Evolutionary conservation across 352 stramenopile species (phyloP).

Genomic region (Phytophthora capsici): DNA sequence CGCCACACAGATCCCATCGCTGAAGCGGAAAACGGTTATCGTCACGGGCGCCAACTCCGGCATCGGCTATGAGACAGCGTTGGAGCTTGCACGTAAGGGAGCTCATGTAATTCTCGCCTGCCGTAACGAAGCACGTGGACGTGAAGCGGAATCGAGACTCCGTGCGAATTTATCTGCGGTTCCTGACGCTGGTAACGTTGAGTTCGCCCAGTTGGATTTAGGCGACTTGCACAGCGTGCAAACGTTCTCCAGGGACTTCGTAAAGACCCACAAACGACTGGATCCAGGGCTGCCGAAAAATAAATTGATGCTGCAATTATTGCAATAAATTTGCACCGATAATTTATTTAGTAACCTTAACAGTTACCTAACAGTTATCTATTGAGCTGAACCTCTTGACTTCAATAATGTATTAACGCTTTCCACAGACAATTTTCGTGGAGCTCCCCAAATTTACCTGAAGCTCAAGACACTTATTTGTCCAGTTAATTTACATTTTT

Average conservation of each 20-base stretch:
- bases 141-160: conserved; percentile 21
- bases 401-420: no score
- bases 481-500: no score
- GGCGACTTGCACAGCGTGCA: conserved; percentile 44
- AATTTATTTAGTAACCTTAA: no score
- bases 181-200: conserved; percentile 26
- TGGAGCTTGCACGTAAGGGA: conserved; percentile 35
- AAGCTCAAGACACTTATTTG: no score
- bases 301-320: no score
- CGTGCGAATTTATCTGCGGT: conserved; percentile 5
- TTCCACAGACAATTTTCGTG: no score
- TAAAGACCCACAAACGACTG: conserved; percentile 28
- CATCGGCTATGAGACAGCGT: conserved; percentile 42
- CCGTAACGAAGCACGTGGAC: conserved; percentile 25
- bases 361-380: no score
- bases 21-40: conserved; percentile 27
- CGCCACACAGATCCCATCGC: conserved; percentile 29
- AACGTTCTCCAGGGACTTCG: conserved; percentile 44
- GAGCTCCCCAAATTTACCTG: no score
- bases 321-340: no score
- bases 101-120: conserved; percentile 45
- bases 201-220: conserved; percentile 57
- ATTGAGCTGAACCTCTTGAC: conserved; percentile 76
- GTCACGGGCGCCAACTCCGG: conserved; percentile 47
- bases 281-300: no score